Base-by-base conservation (phyloP, 805 yeast genomes). In the Candida boleticola region DNA sequence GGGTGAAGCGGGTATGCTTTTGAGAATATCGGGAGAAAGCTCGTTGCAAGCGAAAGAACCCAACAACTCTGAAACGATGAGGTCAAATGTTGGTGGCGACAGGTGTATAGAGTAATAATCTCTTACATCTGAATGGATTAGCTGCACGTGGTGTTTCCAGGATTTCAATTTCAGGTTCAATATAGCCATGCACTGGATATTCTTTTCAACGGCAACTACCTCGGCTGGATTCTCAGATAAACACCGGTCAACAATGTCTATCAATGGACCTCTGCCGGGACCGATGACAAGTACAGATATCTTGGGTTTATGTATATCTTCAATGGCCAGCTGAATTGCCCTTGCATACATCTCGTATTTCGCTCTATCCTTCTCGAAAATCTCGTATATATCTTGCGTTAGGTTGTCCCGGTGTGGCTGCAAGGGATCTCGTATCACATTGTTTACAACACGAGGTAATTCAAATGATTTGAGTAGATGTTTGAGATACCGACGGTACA, bases 31-130 rank as follows among this genome's bases (percentile, higher is more conserved):
- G 0, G 98, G 97, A 6, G 87, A 75, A 14, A 88, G 69, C 57
- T 90, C 97, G 60, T 90, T 92, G 59, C 95, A 92, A 3, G 96
- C 97, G 64, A 92, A 85, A 13, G 96, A 86, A 4, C 97, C 97
- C 21, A 90, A 61, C 5, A 92, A 65, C 58, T 90, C 97, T 34
- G 95, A 84, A 1, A 92, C 73, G 6, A 89, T 74, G 33, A 90
- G 53, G 54, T 85, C 75, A 42, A 74, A 71, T 25, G 31, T 17
- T 35, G 2, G 20, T 38, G 36, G 35, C n/a, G n/a, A n/a, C n/a
- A n/a, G n/a, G n/a, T n/a, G n/a, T 36, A 66, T 64, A 10, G 56
- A 46, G 5, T 48, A 3, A 31, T 82, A 77, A 2, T 53, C 46
- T 14, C 93, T 64, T 60, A 82, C 76, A 60, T 90, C 96, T 3